A percentile compares a stretch with the other conserved stretches of the same genome.
Evolutionary conservation across 257 asterid species (phyloP).

Genomic region (Misopates orontium): DNA sequence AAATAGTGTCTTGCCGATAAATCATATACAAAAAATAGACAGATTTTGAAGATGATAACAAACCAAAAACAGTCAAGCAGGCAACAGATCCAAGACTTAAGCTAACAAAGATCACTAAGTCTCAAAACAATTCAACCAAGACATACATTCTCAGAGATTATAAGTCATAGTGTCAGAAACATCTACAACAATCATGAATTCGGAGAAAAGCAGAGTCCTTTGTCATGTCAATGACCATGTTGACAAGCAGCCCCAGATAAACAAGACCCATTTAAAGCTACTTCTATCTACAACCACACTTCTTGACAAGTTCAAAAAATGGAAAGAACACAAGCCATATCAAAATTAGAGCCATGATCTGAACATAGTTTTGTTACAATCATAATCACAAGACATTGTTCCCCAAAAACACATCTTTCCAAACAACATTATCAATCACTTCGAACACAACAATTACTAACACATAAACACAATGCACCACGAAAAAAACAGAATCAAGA

Average conservation of each 20-base stretch:
- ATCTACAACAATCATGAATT: neutral
- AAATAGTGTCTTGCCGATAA: neutral
- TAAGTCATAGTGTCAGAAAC: neutral
- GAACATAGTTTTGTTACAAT: neutral
- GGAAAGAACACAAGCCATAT: neutral
- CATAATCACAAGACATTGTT: neutral
- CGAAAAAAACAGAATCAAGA: no score
- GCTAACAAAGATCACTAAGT: constrained; percentile 1
- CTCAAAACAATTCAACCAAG: constrained; percentile 10
- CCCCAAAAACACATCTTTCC: no score
- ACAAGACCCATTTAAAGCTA: neutral
- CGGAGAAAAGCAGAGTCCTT: neutral
- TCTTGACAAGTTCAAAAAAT: no score
- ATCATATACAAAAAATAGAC: neutral
- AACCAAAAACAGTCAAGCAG: neutral
- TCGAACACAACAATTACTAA: neutral
- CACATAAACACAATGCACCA: constrained; percentile 10
- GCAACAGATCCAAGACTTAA: neutral
- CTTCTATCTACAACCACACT: neutral
- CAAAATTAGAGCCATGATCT: neutral
- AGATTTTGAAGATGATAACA: neutral
- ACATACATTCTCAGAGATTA: neutral
- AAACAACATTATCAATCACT: no score
- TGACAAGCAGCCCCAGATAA: no score
- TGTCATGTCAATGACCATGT: neutral